Base-by-base conservation (phyloP, 2,329 filamentous ascomycete genomes). In the Ophiostoma ips region DNA sequence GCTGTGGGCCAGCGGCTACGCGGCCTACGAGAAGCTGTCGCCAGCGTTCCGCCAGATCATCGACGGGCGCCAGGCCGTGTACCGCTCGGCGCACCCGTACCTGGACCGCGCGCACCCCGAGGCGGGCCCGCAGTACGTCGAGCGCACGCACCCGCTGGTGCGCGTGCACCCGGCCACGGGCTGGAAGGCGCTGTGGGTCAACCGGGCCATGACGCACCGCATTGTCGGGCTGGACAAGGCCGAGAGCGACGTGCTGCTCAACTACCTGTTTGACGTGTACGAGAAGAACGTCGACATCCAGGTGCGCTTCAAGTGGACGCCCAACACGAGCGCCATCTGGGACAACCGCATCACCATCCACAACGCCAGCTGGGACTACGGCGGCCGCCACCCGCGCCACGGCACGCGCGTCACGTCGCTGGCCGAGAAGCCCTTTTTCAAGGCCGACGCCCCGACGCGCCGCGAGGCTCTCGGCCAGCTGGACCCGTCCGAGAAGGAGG, bases 321-420 rank as follows among this genome's bases (percentile, higher is more conserved):
- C 79, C 0, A 64, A 71, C 24, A 83, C 81, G 0, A 81, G 75
- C 48, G 83, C 79, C 0, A 64, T 86, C 3, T 86, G 82, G 82
- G 82, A 86, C 58, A 86, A 86, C 57, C 69, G 78, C 36, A 81
- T 84, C 52, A 84, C 83, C 0, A 85, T 85, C 35, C 81, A 87
- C 57, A 85, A 84, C 54, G 82, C 81, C 0, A 81, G 76, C 57
- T 87, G 81, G 80, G 81, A 87, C 56, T 86, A 86, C 58, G 80
- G 76, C 33, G 79, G 79, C 1, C 71, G 67, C 18, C 70, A 84
- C 59, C 79, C 82, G 0, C 69, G 83, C 36, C 83, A 87, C 60
- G 83, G 83, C 2, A 87, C 82, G 0, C 70, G 84, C 28, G 82
- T 87, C 3, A 87, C 82, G 0, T 70, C 78, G 8, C 63, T 87